Evolutionary conservation across 2,329 filamentous ascomycete genomes (phyloP), one percentile per base, ranked within the genome.

Genomic region (Sordariomycetes sp.): DNA sequence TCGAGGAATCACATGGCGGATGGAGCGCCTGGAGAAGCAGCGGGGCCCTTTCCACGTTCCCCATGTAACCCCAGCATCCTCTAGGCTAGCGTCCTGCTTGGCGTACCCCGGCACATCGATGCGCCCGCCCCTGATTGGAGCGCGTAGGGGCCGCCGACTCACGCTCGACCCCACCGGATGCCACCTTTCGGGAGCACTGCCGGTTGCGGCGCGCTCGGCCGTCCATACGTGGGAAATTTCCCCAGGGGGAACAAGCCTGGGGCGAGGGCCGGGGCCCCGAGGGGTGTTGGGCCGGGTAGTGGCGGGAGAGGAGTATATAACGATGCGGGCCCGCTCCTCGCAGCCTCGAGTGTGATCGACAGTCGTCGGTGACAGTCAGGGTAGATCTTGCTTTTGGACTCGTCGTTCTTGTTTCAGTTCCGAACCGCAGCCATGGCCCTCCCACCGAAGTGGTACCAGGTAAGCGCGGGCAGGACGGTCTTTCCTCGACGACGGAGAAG

Each of bases 371-470:
- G 39, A 45, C 2, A n/a, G 39, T 45, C 39, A 20, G n/a, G 7
- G 22, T 10, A n/a, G 5, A 22, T 50, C n/a, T 50, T 17, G 22
- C 8, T 22, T 10, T 22, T 22, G 6, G 6, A 24, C 22, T 50
- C 7, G n/a, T 48, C 22, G n/a, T 22, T 50, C 22, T n/a, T 22
- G 45, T 20, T 20, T 5, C 5, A 20, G 24, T 10, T 20, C 20
- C n/a, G 10, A 22, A 24, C 45, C n/a, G 45, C 45, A 24, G 45
- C 51, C 20, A 56, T 56, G 54, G 54, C 54, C 24, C 54, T 56
- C 32, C 54, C 54, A 15, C 54, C 54, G 10, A 56, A 56, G 28
- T 56, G 54, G 54, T 56, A 56, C 22, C 54, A 56, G 53, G 55
- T 56, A 52, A 24, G 36, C 6, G 22, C 7, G 3, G 6, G n/a